Conservation (phyloP, 495 filamentous ascomycete genomes). For the Daldinia caldariorum region DNA sequence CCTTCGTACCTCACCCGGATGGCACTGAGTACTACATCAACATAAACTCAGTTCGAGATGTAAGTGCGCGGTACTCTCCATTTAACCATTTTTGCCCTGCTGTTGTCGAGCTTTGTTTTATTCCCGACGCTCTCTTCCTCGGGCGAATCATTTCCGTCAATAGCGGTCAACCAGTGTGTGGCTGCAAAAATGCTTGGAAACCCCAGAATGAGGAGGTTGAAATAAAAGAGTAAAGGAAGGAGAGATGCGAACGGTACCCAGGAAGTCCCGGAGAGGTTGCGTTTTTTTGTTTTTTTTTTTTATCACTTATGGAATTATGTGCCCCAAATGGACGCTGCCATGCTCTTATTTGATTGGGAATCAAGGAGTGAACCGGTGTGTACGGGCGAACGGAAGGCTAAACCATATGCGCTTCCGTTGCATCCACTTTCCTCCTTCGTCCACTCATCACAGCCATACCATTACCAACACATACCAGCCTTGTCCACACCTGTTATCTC, state of each 20-base stretch:
- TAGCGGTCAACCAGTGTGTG: slow-evolving; percentile 34
- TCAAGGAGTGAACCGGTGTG: slow-evolving; percentile 21
- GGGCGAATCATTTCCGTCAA: slow-evolving; percentile 14
- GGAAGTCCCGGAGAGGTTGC: slow-evolving; percentile 18
- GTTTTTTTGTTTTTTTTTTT: too few species aligned
- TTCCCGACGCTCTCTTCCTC: slow-evolving; percentile 21
- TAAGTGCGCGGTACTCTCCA: slow-evolving; percentile 58
- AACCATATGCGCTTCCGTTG: slow-evolving; percentile 51
- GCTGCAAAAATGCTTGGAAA: slow-evolving; percentile 5
- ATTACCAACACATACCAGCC: slow-evolving; percentile 16
- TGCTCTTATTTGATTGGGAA: slow-evolving; percentile 38
- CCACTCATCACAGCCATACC: slow-evolving; percentile 37
- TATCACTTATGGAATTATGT: slow-evolving; percentile 26
- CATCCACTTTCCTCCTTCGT: slow-evolving; percentile 43
- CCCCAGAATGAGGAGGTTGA: slow-evolving; percentile 5
- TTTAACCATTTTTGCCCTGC: slow-evolving; percentile 30
- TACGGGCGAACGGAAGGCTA: slow-evolving; percentile 68
- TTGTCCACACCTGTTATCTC: slow-evolving; percentile 33
- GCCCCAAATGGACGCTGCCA: slow-evolving; percentile 32
- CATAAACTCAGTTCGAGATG: slow-evolving; percentile 91
- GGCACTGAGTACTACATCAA: slow-evolving; percentile 99
- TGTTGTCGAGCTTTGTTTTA: slow-evolving; percentile 39
- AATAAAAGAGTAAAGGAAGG: slow-evolving; percentile 8
- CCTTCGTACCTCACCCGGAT: slow-evolving; percentile 92
- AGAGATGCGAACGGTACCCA: slow-evolving; percentile 1